These are phyloP conservation scores for Lophiotrema nucula DNA, from an alignment of 495 filamentous ascomycete genomes.

Conservation along the genomic window DNA sequence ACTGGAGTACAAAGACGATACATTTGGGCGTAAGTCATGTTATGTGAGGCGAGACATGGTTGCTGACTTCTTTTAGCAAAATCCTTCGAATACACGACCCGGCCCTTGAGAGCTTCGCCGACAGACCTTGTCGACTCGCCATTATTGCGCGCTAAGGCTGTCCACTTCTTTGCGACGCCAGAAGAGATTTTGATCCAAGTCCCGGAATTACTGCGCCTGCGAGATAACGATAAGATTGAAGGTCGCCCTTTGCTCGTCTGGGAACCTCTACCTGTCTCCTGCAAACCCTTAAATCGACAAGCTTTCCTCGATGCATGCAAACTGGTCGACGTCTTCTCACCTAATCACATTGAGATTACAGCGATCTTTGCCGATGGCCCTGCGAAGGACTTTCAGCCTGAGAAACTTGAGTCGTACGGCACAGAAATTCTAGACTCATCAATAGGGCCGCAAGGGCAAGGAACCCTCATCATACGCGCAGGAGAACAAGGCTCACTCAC, in stretches of 20 bases:
- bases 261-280: conserved; percentile 22
- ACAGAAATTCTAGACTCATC: conserved; percentile 1
- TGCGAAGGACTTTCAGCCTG: neutral
- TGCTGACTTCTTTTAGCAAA: neutral
- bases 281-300: conserved; percentile 6
- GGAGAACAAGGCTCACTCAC: conserved; percentile 8
- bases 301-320: conserved; percentile 11
- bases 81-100: conserved; percentile 1
- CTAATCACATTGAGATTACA: conserved; percentile 20
- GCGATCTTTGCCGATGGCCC: neutral
- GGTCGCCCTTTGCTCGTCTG: conserved; percentile 16
- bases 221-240: conserved; percentile 1
- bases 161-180: conserved; percentile 19
- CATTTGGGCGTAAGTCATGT: conserved; percentile 21
- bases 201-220: conserved; percentile 11
- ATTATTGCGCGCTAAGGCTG: conserved; percentile 6
- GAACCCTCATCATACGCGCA: conserved; percentile 10
- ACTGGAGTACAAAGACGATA: conserved; percentile 25
- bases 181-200: conserved; percentile 3
- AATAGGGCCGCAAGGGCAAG: neutral
- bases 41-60: neutral
- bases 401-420: conserved; percentile 8
- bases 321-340: conserved; percentile 25
- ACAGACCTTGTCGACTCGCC: conserved; percentile 4
- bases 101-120: conserved; percentile 4